Conservation (phyloP, 805 yeast species). For the Brettanomyces anomalus region DNA sequence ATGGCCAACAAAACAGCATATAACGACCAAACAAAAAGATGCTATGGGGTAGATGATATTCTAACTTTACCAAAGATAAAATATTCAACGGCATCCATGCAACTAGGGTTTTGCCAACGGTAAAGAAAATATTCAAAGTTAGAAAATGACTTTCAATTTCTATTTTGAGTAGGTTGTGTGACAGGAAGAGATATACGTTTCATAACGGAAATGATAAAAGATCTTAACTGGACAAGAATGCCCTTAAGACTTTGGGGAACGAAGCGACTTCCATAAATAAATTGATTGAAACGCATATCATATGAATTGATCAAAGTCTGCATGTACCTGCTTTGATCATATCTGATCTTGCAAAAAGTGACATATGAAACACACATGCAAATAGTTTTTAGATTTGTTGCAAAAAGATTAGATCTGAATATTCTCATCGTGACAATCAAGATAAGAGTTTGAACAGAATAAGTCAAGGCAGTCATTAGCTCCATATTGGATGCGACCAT, state of each 20-base stretch:
- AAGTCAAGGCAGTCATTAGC: constrained; percentile 31
- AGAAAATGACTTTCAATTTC: background rate
- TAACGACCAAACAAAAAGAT: too few relatives aligned
- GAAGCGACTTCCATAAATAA: constrained; percentile 16
- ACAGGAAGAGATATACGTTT: background rate
- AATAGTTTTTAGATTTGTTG: constrained; percentile 24
- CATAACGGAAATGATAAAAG: background rate
- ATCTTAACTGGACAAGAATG: background rate
- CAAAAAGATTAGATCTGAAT: constrained; percentile 22
- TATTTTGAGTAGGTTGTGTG: background rate
- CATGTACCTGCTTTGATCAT: constrained; percentile 45
- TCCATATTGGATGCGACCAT: constrained; percentile 39
- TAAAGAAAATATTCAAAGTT: too few relatives aligned
- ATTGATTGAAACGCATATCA: constrained; percentile 31
- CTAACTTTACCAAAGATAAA: too few relatives aligned
- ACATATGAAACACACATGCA: constrained; percentile 36
- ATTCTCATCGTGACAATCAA: constrained; percentile 29
- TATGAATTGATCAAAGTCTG: constrained; percentile 39
- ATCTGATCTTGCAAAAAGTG: constrained; percentile 53
- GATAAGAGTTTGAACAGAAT: constrained; percentile 33
- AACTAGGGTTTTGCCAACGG: too few relatives aligned
- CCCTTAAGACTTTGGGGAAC: constrained; percentile 3
- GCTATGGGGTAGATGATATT: too few relatives aligned
- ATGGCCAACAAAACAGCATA: too few relatives aligned
- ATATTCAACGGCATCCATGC: too few relatives aligned